Conservation (phyloP, 73 alveolate genomes). For the Tetrahymena malaccensis region DNA sequence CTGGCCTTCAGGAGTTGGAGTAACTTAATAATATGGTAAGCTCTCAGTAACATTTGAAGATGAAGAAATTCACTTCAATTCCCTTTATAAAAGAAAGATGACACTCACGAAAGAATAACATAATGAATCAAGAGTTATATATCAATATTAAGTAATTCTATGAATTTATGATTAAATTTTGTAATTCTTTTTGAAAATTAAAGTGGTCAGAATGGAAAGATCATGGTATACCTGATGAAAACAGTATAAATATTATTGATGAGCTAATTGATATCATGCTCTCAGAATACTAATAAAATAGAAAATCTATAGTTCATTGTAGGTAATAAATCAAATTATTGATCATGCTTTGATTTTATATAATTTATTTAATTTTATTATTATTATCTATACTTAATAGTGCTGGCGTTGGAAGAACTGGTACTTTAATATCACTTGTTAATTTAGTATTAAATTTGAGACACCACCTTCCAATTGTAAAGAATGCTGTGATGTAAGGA, state of each 20-base stretch:
- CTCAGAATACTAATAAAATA: neutral
- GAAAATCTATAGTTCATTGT: constrained; percentile 87
- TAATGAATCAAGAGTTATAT: constrained; percentile 49
- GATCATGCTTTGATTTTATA: no score
- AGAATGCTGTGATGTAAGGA: neutral
- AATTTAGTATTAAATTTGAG: constrained; percentile 9
- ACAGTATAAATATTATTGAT: constrained; percentile 33
- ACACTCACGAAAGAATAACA: constrained; percentile 27
- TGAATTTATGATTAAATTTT: neutral
- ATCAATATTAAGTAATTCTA: neutral
- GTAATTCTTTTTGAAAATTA: constrained; percentile 2
- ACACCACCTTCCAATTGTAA: neutral
- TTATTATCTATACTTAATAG: neutral
- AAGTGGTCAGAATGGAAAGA: constrained; percentile 90
- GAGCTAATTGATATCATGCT: constrained; percentile 5
- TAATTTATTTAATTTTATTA: neutral
- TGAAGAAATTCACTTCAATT: constrained; percentile 53
- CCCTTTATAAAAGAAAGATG: constrained; percentile 54
- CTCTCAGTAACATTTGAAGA: constrained; percentile 45
- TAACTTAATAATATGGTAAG: constrained; percentile 11
- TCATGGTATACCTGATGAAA: constrained; percentile 79
- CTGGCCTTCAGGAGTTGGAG: constrained; percentile 70
- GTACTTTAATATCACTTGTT: constrained; percentile 72
- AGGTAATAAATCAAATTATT: no score
- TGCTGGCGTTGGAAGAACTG: constrained; percentile 98